phyloP scores from a whole-genome alignment of 2,329 filamentous ascomycete genomes.

The Monosporascus cannonballus region DNA sequence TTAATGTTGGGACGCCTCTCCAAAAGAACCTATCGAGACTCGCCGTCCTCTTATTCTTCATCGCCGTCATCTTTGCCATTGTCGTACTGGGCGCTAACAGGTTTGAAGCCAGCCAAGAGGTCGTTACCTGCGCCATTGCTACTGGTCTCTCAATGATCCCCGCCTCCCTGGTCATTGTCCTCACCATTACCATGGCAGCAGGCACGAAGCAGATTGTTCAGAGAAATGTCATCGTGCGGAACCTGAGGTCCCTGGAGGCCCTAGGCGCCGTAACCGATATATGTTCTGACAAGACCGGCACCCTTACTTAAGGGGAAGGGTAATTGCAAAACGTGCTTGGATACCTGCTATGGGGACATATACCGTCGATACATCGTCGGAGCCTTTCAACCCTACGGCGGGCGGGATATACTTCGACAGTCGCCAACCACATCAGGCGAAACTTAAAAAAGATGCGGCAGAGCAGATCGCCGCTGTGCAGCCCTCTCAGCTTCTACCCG shows the following conservation, averaged over 20 bases:
- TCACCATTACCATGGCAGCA: conserved; percentile 60
- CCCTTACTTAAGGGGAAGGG: conserved; percentile 58
- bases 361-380: conserved; percentile 46
- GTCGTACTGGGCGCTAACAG: conserved; percentile 62
- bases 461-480: conserved; percentile 13
- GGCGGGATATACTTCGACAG: conserved; percentile 39
- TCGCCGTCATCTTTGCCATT: conserved; percentile 63
- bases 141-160: conserved; percentile 56
- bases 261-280: conserved; percentile 55
- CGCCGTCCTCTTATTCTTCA: conserved; percentile 58
- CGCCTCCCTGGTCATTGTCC: conserved; percentile 56
- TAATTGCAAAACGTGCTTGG: conserved; percentile 57
- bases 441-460: conserved; percentile 23
- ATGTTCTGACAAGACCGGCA: conserved; percentile 53
- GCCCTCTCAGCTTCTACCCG: conserved; percentile 29
- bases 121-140: conserved; percentile 58
- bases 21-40: conserved; percentile 63
- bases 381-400: conserved; percentile 51
- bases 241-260: conserved; percentile 51
- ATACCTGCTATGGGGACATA: conserved; percentile 52
- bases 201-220: conserved; percentile 53
- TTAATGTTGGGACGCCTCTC: conserved; percentile 63
- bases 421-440: conserved; percentile 27
- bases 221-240: conserved; percentile 52
- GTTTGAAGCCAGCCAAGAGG: conserved; percentile 47